phyloP scores from a whole-genome alignment of 495 filamentous ascomycete species.

The Daldinia loculata region DNA sequence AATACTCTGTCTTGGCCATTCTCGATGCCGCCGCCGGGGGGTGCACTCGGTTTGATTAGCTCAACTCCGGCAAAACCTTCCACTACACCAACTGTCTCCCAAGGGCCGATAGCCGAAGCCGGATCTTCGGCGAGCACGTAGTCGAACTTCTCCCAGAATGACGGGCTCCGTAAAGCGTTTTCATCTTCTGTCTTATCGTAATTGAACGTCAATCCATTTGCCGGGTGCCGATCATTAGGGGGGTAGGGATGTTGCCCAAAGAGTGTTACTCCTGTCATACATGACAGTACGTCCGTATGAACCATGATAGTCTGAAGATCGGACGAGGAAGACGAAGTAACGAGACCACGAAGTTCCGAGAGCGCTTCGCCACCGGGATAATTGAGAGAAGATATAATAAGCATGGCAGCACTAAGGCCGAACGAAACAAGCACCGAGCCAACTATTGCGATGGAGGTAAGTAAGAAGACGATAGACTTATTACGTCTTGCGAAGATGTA shows the following conservation, averaged over 20 bases:
- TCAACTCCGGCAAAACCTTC: slow-evolving; percentile 76
- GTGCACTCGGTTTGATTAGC: slow-evolving; percentile 61
- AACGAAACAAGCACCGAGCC: slow-evolving; percentile 68
- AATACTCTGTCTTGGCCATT: slow-evolving; percentile 46
- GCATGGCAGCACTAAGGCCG: slow-evolving; percentile 66
- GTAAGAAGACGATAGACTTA: slow-evolving; percentile 65
- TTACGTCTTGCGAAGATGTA: slow-evolving; percentile 74
- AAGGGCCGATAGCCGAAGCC: slow-evolving; percentile 61
- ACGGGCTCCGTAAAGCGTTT: slow-evolving; percentile 59
- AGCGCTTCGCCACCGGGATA: slow-evolving; percentile 87
- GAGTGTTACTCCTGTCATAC: slow-evolving; percentile 92
- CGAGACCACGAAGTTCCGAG: slow-evolving; percentile 60
- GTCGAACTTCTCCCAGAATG: slow-evolving; percentile 85
- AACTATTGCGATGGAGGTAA: slow-evolving; percentile 64
- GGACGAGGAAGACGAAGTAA: slow-evolving; percentile 50
- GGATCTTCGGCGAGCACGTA: slow-evolving; percentile 80
- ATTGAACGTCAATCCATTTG: slow-evolving; percentile 43
- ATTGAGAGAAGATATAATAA: slow-evolving; percentile 79
- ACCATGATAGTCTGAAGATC: slow-evolving; percentile 54
- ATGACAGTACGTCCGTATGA: slow-evolving; percentile 86
- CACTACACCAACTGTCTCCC: slow-evolving; percentile 75
- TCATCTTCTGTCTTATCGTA: slow-evolving; percentile 74
- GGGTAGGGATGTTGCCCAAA: slow-evolving; percentile 68
- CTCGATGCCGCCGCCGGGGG: slow-evolving; percentile 36
- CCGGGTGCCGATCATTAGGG: slow-evolving; percentile 22